Base-by-base conservation (phyloP, 371 early-diverging fungal species). In the Rhizopus sp. region DNA sequence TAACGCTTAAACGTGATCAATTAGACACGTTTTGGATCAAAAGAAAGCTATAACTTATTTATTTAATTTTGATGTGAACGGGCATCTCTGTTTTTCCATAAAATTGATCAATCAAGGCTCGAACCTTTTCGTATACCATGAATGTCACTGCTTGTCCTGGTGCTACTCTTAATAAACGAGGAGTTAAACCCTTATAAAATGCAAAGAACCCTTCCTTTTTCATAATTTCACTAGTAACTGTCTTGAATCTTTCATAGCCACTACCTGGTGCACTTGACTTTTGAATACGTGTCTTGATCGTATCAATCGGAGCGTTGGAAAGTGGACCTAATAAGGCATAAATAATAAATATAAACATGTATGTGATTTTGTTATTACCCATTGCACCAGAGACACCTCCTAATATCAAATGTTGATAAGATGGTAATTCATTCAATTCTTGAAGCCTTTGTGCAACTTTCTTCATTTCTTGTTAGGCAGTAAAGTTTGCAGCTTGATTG, bases 401-500 rank as follows among this genome's bases (percentile, higher is more conserved):
- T 57, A 94, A 84, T 33, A 93, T 52, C 39, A 96, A 77, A 57
- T 90, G 89, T 77, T 98, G 97, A 72, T 93, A 97, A 53, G 92
- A 85, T 23, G 98, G 97, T 48, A 98, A 84, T 51, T 92, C 91
- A 29, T 88, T 87, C 46, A 89, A 63, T 50, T 80, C 77, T 71
- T 94, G 96, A 46, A 91, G 67, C 7, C 75, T 70, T 40, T 73
- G 63, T 5, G 80, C 80, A 8, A 62, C 60, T 38, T 82, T 86
- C 75, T 97, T 97, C 66, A 96, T 72, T 71, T 90, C 91, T 60
- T 96, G 94, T 80, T 97, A 98, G 38, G 91, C 93, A 10, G 98
- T 97, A 72, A 98, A 98, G 84, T 98, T 98, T 66, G 93, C 97
- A 42, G 97, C 98, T 77, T 98, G 98, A 82, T 98, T 98, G 57